phyloP scores from a whole-genome alignment of 305 asterid genomes.

The Fraxinus dipetala region DNA sequence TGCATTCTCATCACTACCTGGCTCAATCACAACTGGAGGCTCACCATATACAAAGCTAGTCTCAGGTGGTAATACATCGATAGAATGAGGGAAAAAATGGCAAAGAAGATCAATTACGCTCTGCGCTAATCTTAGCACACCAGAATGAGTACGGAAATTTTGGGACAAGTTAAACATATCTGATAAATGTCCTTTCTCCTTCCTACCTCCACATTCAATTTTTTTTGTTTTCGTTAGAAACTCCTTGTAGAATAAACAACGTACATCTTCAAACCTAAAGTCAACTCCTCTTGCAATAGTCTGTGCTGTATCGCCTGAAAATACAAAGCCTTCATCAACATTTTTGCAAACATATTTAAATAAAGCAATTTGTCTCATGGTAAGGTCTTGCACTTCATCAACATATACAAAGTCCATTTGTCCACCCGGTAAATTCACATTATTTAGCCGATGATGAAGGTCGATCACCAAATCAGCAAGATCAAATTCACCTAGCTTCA shows the following conservation, averaged over 20 bases:
- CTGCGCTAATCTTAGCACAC: slow-evolving; percentile 68
- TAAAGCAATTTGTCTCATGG: slow-evolving; percentile 62
- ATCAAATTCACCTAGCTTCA: slow-evolving; percentile 53
- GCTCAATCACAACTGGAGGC: slow-evolving; percentile 59
- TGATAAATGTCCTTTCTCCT: slow-evolving; percentile 51
- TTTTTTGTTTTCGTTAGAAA: slow-evolving; percentile 40
- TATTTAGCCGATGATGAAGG: slow-evolving; percentile 47
- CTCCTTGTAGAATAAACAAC: slow-evolving; percentile 59
- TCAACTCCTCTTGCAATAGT: slow-evolving; percentile 73
- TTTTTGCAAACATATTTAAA: slow-evolving; percentile 58
- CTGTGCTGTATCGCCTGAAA: slow-evolving; percentile 76
- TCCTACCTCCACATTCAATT: slow-evolving; percentile 26
- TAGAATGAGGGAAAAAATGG: slow-evolving; percentile 53
- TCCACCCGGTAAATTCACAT: slow-evolving; percentile 36
- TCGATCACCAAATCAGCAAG: slow-evolving; percentile 66
- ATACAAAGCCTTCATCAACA: slow-evolving; percentile 60
- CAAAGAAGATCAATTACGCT: slow-evolving; percentile 57
- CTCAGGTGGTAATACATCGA: slow-evolving; percentile 58
- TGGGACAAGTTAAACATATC: slow-evolving; percentile 47
- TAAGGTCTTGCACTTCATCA: slow-evolving; percentile 83
- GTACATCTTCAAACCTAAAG: slow-evolving; percentile 66
- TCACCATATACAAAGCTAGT: slow-evolving; percentile 67
- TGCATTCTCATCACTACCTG: slow-evolving; percentile 60
- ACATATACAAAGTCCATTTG: slow-evolving; percentile 76
- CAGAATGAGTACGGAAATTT: slow-evolving; percentile 73